Evolutionary conservation across 345 rosid genomes (phyloP), one percentile per base, ranked within the genome.

Genomic region (Geranium rotundifolium): DNA sequence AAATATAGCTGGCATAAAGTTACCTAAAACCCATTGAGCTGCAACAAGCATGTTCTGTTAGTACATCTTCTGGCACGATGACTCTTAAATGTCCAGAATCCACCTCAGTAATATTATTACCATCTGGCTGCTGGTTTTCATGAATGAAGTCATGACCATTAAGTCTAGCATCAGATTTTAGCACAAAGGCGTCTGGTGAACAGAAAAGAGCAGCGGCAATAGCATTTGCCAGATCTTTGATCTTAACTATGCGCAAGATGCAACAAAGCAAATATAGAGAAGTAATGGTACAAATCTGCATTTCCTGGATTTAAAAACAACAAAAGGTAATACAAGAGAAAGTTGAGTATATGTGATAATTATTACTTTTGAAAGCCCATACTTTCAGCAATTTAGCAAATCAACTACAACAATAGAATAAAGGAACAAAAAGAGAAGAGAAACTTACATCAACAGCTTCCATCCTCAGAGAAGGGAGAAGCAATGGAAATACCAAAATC

Each of bases 171-270:
- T 80, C 76, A 61, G 81, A 80, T 62, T 66, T 69, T 63, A 76
- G 65, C 63, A 79, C 29, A 62, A 85, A 86, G 54, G 80, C 86
- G 74, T 82, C 90, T 4, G 79, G 67, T 15, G 84, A 84, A 76
- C 81, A 85, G 68, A 95, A 85, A 79, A 90, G 81, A 56, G 92
- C 88, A 75, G 91, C 93, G 71, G 97, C 91, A 80, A 90, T 80
- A 65, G 79, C 77, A 71, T 95, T 95, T 17, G 95, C 92, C 97
- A 95, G 72, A 78, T 95, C 97, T 81, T 85, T 95, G 76, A 88
- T 95, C 78, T 95, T 90, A 66, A 95, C 89, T 61, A 95, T 82
- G 77, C 85, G 89, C 76, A 95, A 74, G 79, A 95, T 95, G 92
- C 96, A 88, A 64, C 93, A 95, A 69, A 95, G 88, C 69, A 90